Conservation (phyloP, 805 yeast genomes). For the Metschnikowia similis region DNA sequence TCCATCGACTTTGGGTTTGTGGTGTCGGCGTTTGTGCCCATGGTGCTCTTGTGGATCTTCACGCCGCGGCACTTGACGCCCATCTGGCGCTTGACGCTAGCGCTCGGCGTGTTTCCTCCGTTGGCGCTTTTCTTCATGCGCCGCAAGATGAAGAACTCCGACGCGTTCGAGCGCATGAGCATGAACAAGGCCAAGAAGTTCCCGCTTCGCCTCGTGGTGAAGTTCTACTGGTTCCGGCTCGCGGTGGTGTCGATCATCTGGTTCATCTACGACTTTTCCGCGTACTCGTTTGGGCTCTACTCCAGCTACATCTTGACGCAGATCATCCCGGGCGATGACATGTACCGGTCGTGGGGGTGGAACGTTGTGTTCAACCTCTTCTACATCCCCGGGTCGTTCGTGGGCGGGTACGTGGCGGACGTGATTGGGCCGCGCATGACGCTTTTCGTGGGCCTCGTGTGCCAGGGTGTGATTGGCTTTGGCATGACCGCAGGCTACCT, state of each 20-base stretch:
- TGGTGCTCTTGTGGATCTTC: slow-evolving; percentile 82
- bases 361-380: slow-evolving; percentile 82
- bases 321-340: slow-evolving; percentile 55
- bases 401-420: slow-evolving; percentile 85
- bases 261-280: slow-evolving; percentile 88
- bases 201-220: slow-evolving; percentile 67
- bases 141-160: slow-evolving; percentile 68
- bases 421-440: slow-evolving; percentile 89
- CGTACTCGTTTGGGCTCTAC: slow-evolving; percentile 83
- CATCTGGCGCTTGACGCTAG: slow-evolving; percentile 90
- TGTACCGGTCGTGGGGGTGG: slow-evolving; percentile 86
- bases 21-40: slow-evolving; percentile 75
- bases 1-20: slow-evolving; percentile 90
- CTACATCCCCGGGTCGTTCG: slow-evolving; percentile 84
- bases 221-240: slow-evolving; percentile 82
- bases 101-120: slow-evolving; percentile 89
- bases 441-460: slow-evolving; percentile 57
- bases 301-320: slow-evolving; percentile 64
- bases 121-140: slow-evolving; percentile 72
- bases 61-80: slow-evolving; percentile 63
- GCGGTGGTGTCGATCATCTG: slow-evolving; percentile 69
- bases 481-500: slow-evolving; percentile 73
- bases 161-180: slow-evolving; percentile 63
- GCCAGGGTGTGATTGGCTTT: slow-evolving; percentile 78
- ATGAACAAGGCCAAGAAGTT: slow-evolving; percentile 53